Evolutionary conservation across 352 stramenopile species (phyloP).

Genomic region (Pythium volutum): DNA sequence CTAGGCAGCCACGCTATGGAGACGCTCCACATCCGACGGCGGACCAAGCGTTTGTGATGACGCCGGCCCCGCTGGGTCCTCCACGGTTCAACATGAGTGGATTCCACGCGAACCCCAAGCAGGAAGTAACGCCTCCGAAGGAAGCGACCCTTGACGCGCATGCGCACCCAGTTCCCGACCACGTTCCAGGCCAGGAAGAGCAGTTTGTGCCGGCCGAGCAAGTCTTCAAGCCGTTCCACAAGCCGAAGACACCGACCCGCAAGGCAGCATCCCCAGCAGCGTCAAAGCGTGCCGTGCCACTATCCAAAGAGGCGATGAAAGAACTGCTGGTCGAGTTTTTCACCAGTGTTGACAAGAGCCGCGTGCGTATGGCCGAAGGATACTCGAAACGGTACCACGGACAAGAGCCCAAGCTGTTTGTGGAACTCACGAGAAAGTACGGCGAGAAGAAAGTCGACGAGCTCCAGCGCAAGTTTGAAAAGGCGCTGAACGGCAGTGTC

Average conservation of each 20-base stretch:
- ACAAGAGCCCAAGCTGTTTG: conserved; percentile 64
- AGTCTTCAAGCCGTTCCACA: conserved; percentile 25
- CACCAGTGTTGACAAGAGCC: conserved; percentile 50
- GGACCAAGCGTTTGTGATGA: conserved; percentile 12
- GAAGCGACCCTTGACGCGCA: background rate
- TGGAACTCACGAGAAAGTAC: conserved; percentile 63
- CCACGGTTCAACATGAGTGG: conserved; percentile 21
- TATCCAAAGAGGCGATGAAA: conserved; percentile 30
- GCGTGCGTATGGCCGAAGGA: conserved; percentile 58
- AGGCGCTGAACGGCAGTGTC: conserved; percentile 19
- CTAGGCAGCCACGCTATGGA: background rate
- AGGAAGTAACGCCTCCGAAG: background rate
- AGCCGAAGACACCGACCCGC: background rate
- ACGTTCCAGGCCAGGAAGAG: conserved; percentile 1
- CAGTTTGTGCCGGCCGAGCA: conserved; percentile 18
- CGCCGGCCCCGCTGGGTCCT: conserved; percentile 9
- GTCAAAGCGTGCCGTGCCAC: background rate
- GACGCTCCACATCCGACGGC: background rate
- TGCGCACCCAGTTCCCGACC: background rate
- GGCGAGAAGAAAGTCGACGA: conserved; percentile 40
- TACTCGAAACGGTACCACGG: conserved; percentile 67
- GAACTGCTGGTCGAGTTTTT: conserved; percentile 64
- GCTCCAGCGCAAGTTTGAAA: conserved; percentile 30
- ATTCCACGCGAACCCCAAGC: background rate
- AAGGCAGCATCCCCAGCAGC: background rate